Percentiles rank a stretch among this genome's conserved stretches.
phyloP scores from a whole-genome alignment of 2,329 filamentous ascomycete species.

The Hypoxylon sp. region DNA sequence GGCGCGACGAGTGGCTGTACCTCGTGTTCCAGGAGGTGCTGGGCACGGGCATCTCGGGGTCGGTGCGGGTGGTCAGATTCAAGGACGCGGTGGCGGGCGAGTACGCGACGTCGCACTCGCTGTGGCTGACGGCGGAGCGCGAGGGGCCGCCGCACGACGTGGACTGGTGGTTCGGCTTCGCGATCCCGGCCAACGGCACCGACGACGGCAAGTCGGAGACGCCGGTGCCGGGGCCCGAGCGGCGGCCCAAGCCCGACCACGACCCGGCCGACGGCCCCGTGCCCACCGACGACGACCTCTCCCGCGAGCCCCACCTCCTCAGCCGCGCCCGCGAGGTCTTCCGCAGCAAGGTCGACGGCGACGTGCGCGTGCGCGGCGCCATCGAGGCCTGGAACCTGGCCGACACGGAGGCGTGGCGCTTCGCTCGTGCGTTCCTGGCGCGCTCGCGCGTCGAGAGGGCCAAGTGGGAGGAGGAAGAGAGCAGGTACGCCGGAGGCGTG shows the following conservation, averaged over 20 bases:
- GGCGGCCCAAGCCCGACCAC: constrained; percentile 59
- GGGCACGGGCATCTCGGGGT: constrained; percentile 67
- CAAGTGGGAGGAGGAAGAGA: constrained; percentile 75
- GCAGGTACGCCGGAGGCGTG: constrained; percentile 68
- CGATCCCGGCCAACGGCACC: constrained; percentile 67
- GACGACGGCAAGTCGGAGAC: constrained; percentile 62
- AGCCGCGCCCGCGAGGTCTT: constrained; percentile 59
- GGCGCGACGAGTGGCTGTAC: constrained; percentile 81
- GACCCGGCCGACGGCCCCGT: constrained; percentile 58
- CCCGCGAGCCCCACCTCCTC: constrained; percentile 64
- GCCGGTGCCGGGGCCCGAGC: constrained; percentile 65
- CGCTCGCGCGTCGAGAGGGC: constrained; percentile 67
- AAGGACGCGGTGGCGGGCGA: constrained; percentile 83
- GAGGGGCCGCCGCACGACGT: constrained; percentile 70
- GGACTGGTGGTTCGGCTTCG: constrained; percentile 90
- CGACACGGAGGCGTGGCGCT: constrained; percentile 81
- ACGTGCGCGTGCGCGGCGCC: constrained; percentile 59
- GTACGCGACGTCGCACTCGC: constrained; percentile 66
- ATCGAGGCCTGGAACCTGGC: constrained; percentile 74
- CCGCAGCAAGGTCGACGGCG: constrained; percentile 52
- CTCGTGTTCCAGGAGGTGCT: constrained; percentile 75
- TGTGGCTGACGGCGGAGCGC: constrained; percentile 82
- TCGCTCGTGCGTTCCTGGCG: constrained; percentile 72
- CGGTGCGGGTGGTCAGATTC: constrained; percentile 73
- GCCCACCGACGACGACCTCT: constrained; percentile 60